Base-by-base conservation (phyloP, 768 basidiomycete genomes). In the Lentinula detonsa region DNA sequence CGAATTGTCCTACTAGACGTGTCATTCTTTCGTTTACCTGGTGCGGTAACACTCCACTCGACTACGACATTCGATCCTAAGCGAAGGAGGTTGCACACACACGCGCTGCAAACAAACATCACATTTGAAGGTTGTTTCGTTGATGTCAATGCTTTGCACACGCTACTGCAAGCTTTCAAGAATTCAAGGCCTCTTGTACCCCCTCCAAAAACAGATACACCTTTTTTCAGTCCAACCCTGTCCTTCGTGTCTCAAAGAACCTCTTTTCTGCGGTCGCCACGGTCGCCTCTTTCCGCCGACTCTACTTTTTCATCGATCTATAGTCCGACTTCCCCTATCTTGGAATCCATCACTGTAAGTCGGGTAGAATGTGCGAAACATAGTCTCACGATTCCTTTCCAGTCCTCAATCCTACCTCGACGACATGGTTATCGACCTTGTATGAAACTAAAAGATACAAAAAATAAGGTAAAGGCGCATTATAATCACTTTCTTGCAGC, bases 51-150 rank as follows among this genome's bases (percentile, higher is more conserved):
- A 54, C 71, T 85, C 42, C 69, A 68, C 39, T 74, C 79, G n/a
- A 82, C 80, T 11, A 73, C 82, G 49, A 75, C 77, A 52, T 84
- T 90, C 66, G 82, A 81, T 69, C 87, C 88, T 5, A 80, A 81
- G 62, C 75, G 78, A 56, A 82, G 84, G 21, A 71, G 73, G 28
- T 66, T 87, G 35, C 80, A 87, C 61, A 72, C 77, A 3, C 79
- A 82, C 57, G 85, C 85, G 45, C 67, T 88, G 45, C 75, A 79
- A 15, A 71, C 75, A 4, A 72, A 71, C 4, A 66, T 87, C 39
- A 75, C 72, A 48, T 64, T 85, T 6, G 85, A 77, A 39, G 74
- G 78, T 52, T 74, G 83, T 49, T 37, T 23, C 13, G 60, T 84
- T 3, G 78, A 82, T 60, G 68, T 83, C 50, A 81, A 86, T 63